Evolutionary conservation across 1,139 yeast genomes (phyloP), one percentile per base, ranked within the genome.

Genomic region (Schwanniomyces etchellsii): DNA sequence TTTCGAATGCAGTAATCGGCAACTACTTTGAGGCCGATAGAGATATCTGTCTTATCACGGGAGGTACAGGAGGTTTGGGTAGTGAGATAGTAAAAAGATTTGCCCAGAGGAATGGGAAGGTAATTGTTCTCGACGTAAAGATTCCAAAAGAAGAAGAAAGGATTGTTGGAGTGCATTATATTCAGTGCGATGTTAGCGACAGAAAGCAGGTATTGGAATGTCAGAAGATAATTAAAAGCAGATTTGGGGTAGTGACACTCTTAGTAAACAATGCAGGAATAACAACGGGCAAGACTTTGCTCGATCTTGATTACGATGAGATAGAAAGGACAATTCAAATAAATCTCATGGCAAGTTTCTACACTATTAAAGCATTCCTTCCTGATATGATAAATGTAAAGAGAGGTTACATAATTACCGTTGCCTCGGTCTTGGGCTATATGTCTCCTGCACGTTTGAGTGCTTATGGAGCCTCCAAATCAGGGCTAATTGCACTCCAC

Each of bases 381-480:
- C 95, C 95, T 0, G 74, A 60, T 24, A 84, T 89, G 93, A 39
- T 82, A 3, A 49, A 44, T n/a, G 40, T 51, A 13, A 62, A 67
- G 32, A 61, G 93, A 26, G 96, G 96, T 0, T 84, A 80, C 48
- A 68, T 91, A 12, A 76, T 89, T 17, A 83, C 89, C 3, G 63
- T 89, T 21, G 86, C 91, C 0, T 84, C 95, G 0, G 85, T 85
- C 0, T 61, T 89, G 34, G 96, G 96, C 0, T 79, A 81, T 39
- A 68, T 83, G 65, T 73, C 94, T 0, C 96, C 96, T 0, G 91
- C 95, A 5, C 62, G 80, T 20, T 61, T 85, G 34, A 74, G 83
- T 42, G 84, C 84, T 0, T 89, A 89, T 46, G 95, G 96, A 0
- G 95, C 96, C 0, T 74, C 94, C 5, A 89, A 89, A 52, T 81